Evolutionary conservation across 148 eudicot genomes (phyloP).

Genomic region (Chenopodium suecicum): DNA sequence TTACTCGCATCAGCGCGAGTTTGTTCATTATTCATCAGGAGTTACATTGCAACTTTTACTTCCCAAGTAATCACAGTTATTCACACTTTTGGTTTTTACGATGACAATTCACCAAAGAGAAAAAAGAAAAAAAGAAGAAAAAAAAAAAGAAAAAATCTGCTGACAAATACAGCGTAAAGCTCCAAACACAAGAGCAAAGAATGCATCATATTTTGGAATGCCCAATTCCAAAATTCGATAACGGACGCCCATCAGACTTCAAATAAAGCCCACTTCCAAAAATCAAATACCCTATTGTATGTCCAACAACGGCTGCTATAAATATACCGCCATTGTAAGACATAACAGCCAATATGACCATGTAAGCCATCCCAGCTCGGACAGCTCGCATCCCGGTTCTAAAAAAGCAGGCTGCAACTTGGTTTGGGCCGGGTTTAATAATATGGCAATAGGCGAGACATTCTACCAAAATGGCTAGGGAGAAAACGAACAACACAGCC

Average conservation of each 20-base stretch:
- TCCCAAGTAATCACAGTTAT: not conserved
- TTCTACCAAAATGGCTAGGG: constrained; percentile 58
- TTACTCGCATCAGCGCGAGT: not conserved
- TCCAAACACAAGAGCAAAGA: not conserved
- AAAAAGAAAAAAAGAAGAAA: too few relatives aligned
- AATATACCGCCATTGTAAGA: constrained; percentile 76
- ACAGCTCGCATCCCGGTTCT: constrained; percentile 46
- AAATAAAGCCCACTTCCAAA: constrained; percentile 41
- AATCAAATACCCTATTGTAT: constrained; percentile 54
- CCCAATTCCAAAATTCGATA: constrained; percentile 10
- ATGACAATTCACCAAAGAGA: not conserved
- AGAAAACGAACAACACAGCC: constrained; percentile 50
- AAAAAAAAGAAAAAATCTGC: not conserved
- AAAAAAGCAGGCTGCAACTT: constrained; percentile 37
- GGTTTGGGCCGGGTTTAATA: constrained; percentile 47
- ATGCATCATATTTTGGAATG: constrained; percentile 21
- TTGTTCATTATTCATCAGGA: not conserved
- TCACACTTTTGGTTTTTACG: not conserved
- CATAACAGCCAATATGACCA: constrained; percentile 69
- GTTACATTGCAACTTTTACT: not conserved
- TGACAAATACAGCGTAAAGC: not conserved
- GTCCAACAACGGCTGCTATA: constrained; percentile 62
- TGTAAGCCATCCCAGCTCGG: constrained; percentile 54
- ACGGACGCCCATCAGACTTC: constrained; percentile 1
- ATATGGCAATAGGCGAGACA: constrained; percentile 41